Percentiles rank a stretch among this genome's conserved stretches.
Evolutionary conservation across 169 alveolate species (phyloP).

Genomic region (Theileria parva): DNA sequence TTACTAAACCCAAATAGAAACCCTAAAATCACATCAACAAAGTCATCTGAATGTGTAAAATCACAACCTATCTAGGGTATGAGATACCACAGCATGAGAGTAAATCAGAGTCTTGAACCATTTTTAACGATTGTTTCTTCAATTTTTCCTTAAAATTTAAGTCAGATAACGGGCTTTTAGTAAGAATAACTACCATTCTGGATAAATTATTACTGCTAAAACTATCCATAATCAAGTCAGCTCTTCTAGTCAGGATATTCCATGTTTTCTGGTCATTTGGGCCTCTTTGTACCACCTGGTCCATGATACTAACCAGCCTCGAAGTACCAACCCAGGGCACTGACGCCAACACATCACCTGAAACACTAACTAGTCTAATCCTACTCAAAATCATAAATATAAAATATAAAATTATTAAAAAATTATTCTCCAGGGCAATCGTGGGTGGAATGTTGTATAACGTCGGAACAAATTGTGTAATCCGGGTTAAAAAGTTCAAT

Average conservation of each 20-base stretch:
- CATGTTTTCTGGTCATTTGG: slow-evolving; percentile 53
- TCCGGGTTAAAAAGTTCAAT: slow-evolving; percentile 7
- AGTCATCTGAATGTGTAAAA: background rate
- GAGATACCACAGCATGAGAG: slow-evolving; percentile 57
- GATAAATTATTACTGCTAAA: slow-evolving; percentile 49
- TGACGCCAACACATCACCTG: slow-evolving; percentile 48
- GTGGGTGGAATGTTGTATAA: slow-evolving; percentile 13
- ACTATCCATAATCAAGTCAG: slow-evolving; percentile 25
- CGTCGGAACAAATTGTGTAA: slow-evolving; percentile 3
- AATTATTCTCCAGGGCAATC: slow-evolving; percentile 60
- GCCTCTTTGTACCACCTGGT: slow-evolving; percentile 47
- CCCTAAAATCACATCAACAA: slow-evolving; percentile 5
- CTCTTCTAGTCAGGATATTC: slow-evolving; percentile 28
- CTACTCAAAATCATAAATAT: background rate
- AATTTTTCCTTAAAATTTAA: slow-evolving; percentile 9
- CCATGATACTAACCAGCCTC: slow-evolving; percentile 43
- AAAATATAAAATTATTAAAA: background rate
- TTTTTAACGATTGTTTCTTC: slow-evolving; percentile 13
- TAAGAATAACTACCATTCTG: slow-evolving; percentile 26
- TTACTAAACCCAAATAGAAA: slow-evolving; percentile 37
- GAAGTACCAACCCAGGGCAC: slow-evolving; percentile 65
- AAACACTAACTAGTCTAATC: slow-evolving; percentile 24
- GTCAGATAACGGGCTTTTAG: slow-evolving; percentile 14
- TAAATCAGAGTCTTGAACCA: slow-evolving; percentile 37
- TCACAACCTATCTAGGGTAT: background rate